Evolutionary conservation across 352 stramenopile genomes (phyloP).

Genomic region (Phytophthora megakarya): DNA sequence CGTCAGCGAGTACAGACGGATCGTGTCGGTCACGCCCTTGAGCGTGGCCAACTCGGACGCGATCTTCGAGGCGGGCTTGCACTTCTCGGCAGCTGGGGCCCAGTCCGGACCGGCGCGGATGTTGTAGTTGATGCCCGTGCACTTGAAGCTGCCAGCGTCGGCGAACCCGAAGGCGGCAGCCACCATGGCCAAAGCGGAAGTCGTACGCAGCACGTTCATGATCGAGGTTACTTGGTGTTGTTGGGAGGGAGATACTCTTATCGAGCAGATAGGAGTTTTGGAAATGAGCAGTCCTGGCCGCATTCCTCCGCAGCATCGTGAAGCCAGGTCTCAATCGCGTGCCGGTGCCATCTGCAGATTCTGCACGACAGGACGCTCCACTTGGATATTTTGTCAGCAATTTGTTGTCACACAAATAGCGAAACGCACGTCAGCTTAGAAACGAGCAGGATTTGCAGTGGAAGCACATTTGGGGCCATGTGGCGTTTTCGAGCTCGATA

Average conservation of each 20-base stretch:
- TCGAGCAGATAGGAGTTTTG: slow-evolving; percentile 33
- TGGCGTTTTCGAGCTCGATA: not conserved
- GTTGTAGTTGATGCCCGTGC: slow-evolving; percentile 78
- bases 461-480: slow-evolving; percentile 11
- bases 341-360: slow-evolving; percentile 24
- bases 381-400: slow-evolving; percentile 20
- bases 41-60: slow-evolving; percentile 50
- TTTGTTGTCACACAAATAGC: not conserved
- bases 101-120: slow-evolving; percentile 62
- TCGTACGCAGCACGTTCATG: slow-evolving; percentile 42
- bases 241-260: slow-evolving; percentile 25
- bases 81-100: slow-evolving; percentile 51
- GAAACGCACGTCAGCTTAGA: slow-evolving; percentile 23
- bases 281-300: slow-evolving; percentile 16
- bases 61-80: slow-evolving; percentile 58
- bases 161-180: slow-evolving; percentile 28
- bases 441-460: slow-evolving; percentile 11
- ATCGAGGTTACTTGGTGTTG: slow-evolving; percentile 3
- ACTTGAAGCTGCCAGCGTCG: slow-evolving; percentile 44
- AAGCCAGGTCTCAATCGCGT: slow-evolving; percentile 2
- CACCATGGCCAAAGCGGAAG: slow-evolving; percentile 33
- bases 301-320: not conserved
- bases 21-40: slow-evolving; percentile 50
- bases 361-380: slow-evolving; percentile 18
- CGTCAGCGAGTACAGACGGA: slow-evolving; percentile 58